Percentiles rank a stretch among this genome's conserved stretches.
These are phyloP conservation scores for carrot (Daucus carota) DNA, from an alignment of 129 eudicot genomes.

Conservation along the genomic window DNA sequence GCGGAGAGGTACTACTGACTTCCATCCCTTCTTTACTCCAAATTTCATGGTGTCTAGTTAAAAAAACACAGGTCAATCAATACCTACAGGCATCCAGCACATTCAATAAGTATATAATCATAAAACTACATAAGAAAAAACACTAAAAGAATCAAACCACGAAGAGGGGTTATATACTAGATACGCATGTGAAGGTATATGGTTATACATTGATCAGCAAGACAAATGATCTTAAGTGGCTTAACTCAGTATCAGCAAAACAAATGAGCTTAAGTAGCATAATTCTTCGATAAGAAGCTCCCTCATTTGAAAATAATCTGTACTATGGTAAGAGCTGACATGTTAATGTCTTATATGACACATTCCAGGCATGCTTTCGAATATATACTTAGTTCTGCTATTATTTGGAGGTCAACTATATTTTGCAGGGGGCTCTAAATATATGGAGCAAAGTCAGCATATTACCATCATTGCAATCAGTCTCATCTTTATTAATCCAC, in stretches of 20 bases:
- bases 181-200: neutral
- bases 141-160: neutral
- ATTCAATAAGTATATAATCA: constrained; percentile 1
- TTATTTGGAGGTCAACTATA: neutral
- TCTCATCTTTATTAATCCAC: neutral
- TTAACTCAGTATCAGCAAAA: neutral
- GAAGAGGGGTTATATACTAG: neutral
- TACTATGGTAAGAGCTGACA: neutral
- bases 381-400: neutral
- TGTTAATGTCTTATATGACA: neutral
- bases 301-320: neutral
- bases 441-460: constrained; percentile 4
- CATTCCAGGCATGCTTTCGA: neutral
- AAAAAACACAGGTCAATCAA: constrained; percentile 20
- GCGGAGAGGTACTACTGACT: constrained; percentile 37
- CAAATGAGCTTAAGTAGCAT: neutral
- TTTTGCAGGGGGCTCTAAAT: neutral
- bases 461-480: neutral
- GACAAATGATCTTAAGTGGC: neutral
- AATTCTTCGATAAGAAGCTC: neutral
- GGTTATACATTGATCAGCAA: neutral
- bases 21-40: constrained; percentile 51
- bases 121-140: neutral
- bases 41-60: constrained; percentile 37
- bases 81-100: constrained; percentile 25